Percentiles rank a stretch among this genome's conserved stretches.
Evolutionary conservation across 164 flowering plant species (phyloP).

Genomic region (Magnolia sinica): DNA sequence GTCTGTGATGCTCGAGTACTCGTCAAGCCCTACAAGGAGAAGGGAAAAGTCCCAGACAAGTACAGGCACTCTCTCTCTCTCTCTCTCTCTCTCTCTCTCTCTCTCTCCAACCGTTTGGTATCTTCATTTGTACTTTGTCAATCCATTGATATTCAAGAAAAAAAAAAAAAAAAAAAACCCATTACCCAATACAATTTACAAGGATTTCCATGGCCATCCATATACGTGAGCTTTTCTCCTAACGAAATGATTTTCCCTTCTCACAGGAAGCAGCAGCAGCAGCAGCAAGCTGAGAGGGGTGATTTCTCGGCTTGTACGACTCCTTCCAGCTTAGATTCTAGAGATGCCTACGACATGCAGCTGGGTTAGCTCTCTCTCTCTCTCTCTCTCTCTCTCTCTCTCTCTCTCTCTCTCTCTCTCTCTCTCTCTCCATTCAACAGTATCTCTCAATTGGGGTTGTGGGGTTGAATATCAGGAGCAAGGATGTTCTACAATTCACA

Average conservation of each 20-base stretch:
- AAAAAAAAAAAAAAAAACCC: neutral
- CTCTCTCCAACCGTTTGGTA: neutral
- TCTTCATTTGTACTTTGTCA: neutral
- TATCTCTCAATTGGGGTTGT: neutral
- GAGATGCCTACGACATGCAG: constrained; percentile 74
- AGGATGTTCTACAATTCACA: constrained; percentile 67
- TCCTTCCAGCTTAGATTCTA: constrained; percentile 68
- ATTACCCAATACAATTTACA: too few relatives aligned
- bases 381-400: neutral
- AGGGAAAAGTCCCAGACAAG: constrained; percentile 90
- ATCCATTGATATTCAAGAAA: neutral
- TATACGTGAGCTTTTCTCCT: neutral
- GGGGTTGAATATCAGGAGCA: constrained; percentile 31
- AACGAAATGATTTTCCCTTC: neutral
- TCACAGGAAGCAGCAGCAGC: constrained; percentile 50
- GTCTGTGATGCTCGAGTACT: constrained; percentile 97
- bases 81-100: neutral
- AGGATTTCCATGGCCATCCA: neutral
- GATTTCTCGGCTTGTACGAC: constrained; percentile 61
- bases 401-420: neutral
- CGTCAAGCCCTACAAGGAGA: constrained; percentile 98
- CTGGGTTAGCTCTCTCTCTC: constrained; percentile 42
- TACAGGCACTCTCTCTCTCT: constrained; percentile 24
- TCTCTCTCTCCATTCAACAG: neutral
- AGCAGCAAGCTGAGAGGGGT: constrained; percentile 59